Evolutionary conservation across 495 filamentous ascomycete species (phyloP).

Genomic region (Neurospora cerealis): DNA sequence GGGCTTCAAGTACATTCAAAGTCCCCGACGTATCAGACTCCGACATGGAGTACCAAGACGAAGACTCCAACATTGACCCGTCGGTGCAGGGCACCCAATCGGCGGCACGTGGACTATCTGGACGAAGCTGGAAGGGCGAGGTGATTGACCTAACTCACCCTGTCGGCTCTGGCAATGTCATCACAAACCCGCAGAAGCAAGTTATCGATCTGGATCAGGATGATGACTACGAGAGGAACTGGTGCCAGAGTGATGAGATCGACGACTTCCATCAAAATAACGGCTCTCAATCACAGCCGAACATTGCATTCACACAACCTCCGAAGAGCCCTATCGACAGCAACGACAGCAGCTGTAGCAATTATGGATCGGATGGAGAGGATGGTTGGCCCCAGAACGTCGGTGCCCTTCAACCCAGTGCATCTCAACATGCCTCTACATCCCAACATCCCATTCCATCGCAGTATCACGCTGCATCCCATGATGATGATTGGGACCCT

Average conservation of each 20-base stretch:
- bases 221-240: not conserved
- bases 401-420: not conserved
- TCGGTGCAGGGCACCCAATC: not conserved
- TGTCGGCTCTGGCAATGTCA: not conserved
- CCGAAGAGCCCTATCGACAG: not conserved
- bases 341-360: not conserved
- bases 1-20: constrained; percentile 10
- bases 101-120: not conserved
- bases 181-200: not conserved
- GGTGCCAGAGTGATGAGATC: constrained; percentile 9
- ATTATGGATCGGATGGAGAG: not conserved
- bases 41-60: constrained; percentile 7
- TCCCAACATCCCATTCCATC: not conserved
- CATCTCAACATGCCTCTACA: not conserved
- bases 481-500: not conserved
- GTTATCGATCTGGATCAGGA: not conserved
- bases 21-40: constrained; percentile 21
- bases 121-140: not conserved
- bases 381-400: not conserved
- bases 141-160: not conserved
- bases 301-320: not conserved
- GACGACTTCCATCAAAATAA: constrained; percentile 20
- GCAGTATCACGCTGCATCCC: not conserved
- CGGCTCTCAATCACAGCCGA: not conserved
- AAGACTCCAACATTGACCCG: constrained; percentile 3